phyloP scores from a whole-genome alignment of 129 eudicot species.

The sunflower (Helianthus annuus) region DNA sequence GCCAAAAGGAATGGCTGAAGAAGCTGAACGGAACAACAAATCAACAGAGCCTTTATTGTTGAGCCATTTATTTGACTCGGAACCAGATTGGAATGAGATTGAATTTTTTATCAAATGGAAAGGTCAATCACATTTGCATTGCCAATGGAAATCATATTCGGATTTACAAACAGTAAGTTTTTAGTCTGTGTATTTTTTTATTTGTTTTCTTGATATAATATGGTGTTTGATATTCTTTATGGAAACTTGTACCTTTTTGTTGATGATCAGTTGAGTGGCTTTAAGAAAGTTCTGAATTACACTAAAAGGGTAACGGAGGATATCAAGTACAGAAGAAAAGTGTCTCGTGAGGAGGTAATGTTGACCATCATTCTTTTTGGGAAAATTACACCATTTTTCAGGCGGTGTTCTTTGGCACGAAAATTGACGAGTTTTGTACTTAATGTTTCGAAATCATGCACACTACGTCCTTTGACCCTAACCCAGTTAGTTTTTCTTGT shows the following conservation, averaged over 20 bases:
- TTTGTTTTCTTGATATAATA: slow-evolving; percentile 5
- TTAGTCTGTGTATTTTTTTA: background rate
- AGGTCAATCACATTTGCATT: slow-evolving; percentile 97
- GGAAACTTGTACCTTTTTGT: slow-evolving; percentile 4
- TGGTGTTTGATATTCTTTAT: slow-evolving; percentile 5
- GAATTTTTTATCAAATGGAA: slow-evolving; percentile 97
- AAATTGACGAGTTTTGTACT: background rate
- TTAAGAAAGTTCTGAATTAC: slow-evolving; percentile 92
- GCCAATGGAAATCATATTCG: slow-evolving; percentile 90
- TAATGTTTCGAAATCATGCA: too few species aligned
- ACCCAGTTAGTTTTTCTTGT: too few species aligned
- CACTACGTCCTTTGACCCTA: too few species aligned
- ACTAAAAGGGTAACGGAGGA: slow-evolving; percentile 87
- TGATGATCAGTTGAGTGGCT: slow-evolving; percentile 84
- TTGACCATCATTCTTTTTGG: background rate
- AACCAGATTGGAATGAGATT: slow-evolving; percentile 84
- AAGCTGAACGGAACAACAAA: slow-evolving; percentile 62
- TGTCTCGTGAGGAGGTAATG: slow-evolving; percentile 95
- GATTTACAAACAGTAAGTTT: slow-evolving; percentile 85
- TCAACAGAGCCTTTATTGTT: slow-evolving; percentile 76
- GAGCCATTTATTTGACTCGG: slow-evolving; percentile 73
- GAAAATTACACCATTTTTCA: too few species aligned
- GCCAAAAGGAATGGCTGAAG: slow-evolving; percentile 94
- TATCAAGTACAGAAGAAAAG: slow-evolving; percentile 74
- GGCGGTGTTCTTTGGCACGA: too few species aligned